Evolutionary conservation across 768 basidiomycete genomes (phyloP), one percentile per base, ranked within the genome.

Genomic region (Tephrocybe sp.): DNA sequence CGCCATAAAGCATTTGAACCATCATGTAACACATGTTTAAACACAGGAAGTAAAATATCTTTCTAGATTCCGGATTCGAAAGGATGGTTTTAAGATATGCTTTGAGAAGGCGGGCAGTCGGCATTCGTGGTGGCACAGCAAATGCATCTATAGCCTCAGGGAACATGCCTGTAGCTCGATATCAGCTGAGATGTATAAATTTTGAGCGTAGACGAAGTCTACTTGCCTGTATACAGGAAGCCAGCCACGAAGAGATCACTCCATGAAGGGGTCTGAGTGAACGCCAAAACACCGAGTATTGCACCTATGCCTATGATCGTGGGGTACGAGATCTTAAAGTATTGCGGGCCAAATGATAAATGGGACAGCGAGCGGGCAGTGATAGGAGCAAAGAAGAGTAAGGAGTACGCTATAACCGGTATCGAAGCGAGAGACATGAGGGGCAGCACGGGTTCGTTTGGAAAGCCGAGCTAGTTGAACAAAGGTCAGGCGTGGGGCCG

Each of bases 11-110:
- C 91, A 98, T 92, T 69, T 99, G 97, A 9, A 99, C 85, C 34
- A 89, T 76, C 97, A 99, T 98, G 69, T 92, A 99, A 55, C 82
- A 86, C 69, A 98, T 74, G 67, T 99, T 99, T 40, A 99, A 74
- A 67, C 95, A 78, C 42, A 98, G 74, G 70, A 99, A 99, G 69
- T 96, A 98, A 68, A 95, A 98, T 50, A 99, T 98, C 68, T 89
- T 90, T 59, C 93, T 80, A 16, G 92, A 95, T 64, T 98, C 94
- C 3, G 86, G 83, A 58, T 96, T 96, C 16, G 87, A 84, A 30
- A 98, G 76, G 48, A 99, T 91, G 9, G 90, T 87, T 62, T 96
- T 95, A 44, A 98, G 71, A 65, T 97, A 93, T 25, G 82, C 78
- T 45, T 80, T 79, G 49, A 79, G 66, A 30, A 82, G 66, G 49